phyloP scores from a whole-genome alignment of 2,329 filamentous ascomycete genomes.

The Fusarium pseudoanthophilum region DNA sequence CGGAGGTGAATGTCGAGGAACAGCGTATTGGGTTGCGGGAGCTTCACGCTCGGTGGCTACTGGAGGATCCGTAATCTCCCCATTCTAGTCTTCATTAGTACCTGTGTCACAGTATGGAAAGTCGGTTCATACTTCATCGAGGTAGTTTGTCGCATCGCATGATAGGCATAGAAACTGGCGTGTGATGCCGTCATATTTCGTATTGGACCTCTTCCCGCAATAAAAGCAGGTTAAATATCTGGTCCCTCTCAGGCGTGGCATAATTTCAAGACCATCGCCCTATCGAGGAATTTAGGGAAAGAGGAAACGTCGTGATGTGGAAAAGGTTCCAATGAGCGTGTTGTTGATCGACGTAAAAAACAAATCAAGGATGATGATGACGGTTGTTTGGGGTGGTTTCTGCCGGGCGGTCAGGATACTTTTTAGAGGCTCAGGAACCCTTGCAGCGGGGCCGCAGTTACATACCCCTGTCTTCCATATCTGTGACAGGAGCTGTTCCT shows the following conservation, averaged over 20 bases:
- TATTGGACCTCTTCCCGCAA: slow-evolving; percentile 76
- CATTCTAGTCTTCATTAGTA: slow-evolving; percentile 66
- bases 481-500: no score
- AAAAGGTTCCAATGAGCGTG: not conserved
- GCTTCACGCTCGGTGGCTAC: slow-evolving; percentile 61
- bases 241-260: slow-evolving; percentile 56
- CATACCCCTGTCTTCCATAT: slow-evolving; percentile 10
- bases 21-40: slow-evolving; percentile 59
- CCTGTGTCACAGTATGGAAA: fast-evolving
- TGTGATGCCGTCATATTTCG: slow-evolving; percentile 66
- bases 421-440: slow-evolving; percentile 24
- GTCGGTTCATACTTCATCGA: slow-evolving; percentile 79
- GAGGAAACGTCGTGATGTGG: not conserved
- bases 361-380: slow-evolving; percentile 4
- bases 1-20: slow-evolving; percentile 50
- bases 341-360: slow-evolving; percentile 29
- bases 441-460: slow-evolving; percentile 13
- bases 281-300: not conserved
- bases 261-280: slow-evolving; percentile 43
- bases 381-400: slow-evolving; percentile 44
- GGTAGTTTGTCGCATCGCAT: slow-evolving; percentile 89
- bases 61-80: slow-evolving; percentile 90
- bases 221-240: slow-evolving; percentile 80
- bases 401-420: slow-evolving; percentile 50
- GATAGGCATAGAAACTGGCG: slow-evolving; percentile 77